Evolutionary conservation across 345 rosid species (phyloP).

Genomic region (Boechera retrofracta): DNA sequence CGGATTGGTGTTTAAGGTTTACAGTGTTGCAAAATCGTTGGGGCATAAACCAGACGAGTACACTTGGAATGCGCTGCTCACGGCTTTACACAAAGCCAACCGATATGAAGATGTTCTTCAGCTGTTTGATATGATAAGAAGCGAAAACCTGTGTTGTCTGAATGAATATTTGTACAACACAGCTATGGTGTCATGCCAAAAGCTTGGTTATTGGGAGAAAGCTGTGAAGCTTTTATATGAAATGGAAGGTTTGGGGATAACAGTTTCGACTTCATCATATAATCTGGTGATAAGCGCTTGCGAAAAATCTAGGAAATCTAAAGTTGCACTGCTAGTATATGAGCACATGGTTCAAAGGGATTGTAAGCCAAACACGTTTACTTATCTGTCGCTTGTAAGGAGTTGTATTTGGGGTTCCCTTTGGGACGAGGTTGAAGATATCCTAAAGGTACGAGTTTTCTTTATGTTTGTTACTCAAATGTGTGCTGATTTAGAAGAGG

Average conservation of each 20-base stretch:
- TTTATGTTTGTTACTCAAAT: not conserved
- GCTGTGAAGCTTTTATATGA: constrained; percentile 81
- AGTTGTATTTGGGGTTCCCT: constrained; percentile 84
- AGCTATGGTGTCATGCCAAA: constrained; percentile 75
- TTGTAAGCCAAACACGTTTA: constrained; percentile 65
- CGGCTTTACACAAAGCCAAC: constrained; percentile 65
- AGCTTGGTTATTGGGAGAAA: constrained; percentile 77
- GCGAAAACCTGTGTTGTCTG: constrained; percentile 44
- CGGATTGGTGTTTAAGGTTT: constrained; percentile 62
- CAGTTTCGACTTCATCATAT: constrained; percentile 59
- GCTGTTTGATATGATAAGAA: constrained; percentile 64
- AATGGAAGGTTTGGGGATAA: constrained; percentile 62
- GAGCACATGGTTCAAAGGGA: constrained; percentile 65
- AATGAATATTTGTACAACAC: constrained; percentile 64
- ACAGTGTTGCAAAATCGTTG: constrained; percentile 51
- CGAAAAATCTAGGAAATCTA: constrained; percentile 70
- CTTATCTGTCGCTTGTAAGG: constrained; percentile 68
- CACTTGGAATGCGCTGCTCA: constrained; percentile 78
- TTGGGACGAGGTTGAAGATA: constrained; percentile 70
- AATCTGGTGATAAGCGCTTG: constrained; percentile 75
- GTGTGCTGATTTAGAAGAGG: not conserved
- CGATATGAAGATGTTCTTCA: constrained; percentile 61
- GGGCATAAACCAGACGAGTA: constrained; percentile 72
- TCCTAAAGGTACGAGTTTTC: constrained; percentile 60
- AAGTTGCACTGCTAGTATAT: constrained; percentile 73